Evolutionary conservation across 305 asterid species (phyloP).

Genomic region (Solanum chacoense): DNA sequence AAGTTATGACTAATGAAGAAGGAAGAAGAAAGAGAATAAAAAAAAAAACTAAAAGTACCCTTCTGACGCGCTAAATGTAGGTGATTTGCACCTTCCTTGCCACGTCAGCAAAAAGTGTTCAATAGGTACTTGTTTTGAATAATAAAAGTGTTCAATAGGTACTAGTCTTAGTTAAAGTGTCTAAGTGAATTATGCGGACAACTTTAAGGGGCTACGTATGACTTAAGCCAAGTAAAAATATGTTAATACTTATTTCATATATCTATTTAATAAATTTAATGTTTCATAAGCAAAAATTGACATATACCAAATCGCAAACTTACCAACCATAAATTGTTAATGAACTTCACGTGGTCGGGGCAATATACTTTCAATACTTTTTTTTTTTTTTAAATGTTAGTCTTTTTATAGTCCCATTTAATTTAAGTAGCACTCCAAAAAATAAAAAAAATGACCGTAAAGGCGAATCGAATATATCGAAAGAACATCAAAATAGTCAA

Average conservation of each 20-base stretch:
- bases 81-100: no score
- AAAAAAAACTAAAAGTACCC: no score
- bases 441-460: neutral
- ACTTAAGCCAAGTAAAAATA: neutral
- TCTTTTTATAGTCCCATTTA: neutral
- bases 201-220: no score
- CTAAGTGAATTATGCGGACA: no score
- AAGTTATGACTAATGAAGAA: no score
- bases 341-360: neutral
- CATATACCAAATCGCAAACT: neutral
- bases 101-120: no score
- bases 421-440: neutral
- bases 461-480: neutral
- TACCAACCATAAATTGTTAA: neutral
- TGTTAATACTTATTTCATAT: neutral
- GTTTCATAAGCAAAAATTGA: neutral
- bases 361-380: neutral
- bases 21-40: no score
- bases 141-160: no score
- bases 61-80: no score
- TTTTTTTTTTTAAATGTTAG: neutral
- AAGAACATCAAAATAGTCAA: neutral
- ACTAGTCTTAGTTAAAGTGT: no score
- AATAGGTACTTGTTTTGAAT: no score
- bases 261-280: neutral